Base-by-base conservation (phyloP, 345 rosid species). In the Murraya koenigii region DNA sequence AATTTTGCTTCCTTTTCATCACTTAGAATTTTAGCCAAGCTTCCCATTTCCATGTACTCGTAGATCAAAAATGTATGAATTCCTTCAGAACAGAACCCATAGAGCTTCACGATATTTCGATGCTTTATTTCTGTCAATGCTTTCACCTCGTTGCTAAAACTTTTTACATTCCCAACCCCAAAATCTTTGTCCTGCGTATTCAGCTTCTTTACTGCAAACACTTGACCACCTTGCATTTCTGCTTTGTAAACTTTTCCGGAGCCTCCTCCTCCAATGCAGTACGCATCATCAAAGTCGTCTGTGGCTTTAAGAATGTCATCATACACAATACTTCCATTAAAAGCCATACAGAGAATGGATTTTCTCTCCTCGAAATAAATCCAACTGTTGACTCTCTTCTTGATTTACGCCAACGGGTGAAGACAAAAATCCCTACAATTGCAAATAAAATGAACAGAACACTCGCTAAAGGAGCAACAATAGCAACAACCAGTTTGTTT, bases 211-310 rank as follows among this genome's bases (percentile, higher is more conserved):
- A 76, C 41, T 7, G 77, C 76, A 30, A 72, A 47, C 25, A 72
- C 74, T 44, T 80, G 81, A 15, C 79, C 84, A 7, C 75, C 71
- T 3, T 75, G 60, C 44, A 80, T 76, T 49, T 76, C 76, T 8
- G 84, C 88, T 74, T 62, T 85, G 77, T 81, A 87, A 8, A 87
- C 85, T 38, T 67, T 87, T 41, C 84, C 88, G 2, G 72, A 73
- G 36, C 82, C 82, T 75, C 86, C 88, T 2, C 20, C 75, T 4
- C 88, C 86, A 35, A 85, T 83, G 78, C 85, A 81, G 75, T 67
- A 78, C 35, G 30, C 64, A 67, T 70, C 39, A 32, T 79, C 66
- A 59, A 87, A 83, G 8, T 77, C 55, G 25, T 73, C 75, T 0
- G 86, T 87, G 41, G 85, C 82, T 49, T 79, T 75, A 6, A 58